Evolutionary conservation across 2,329 filamentous ascomycete species (phyloP), one percentile per base, ranked within the genome.

Genomic region (Arthrocladium fulminans): DNA sequence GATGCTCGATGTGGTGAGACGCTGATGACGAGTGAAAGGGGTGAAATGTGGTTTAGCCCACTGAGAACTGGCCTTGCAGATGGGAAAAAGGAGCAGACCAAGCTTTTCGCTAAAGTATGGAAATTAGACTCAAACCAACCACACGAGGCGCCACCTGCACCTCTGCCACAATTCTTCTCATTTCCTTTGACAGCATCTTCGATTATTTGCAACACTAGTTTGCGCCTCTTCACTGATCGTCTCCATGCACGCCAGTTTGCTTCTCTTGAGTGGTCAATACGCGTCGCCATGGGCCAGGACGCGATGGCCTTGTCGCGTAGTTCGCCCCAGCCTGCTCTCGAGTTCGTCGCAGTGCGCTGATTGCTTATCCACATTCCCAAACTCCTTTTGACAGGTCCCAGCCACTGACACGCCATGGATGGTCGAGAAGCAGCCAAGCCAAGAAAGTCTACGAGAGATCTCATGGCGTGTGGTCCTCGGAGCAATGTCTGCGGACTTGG

Each of bases 341-440:
- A 38, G 15, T n/a, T 22, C 23, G 23, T 47, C 32, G 32, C 44
- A 38, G 34, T 17, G 23, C 20, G 34, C 17, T 47, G 32, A 47
- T 47, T 47, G 44, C 44, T 27, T 15, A 39, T 47, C 44, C 44
- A 47, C 44, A 47, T 47, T 47, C 44, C 44, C 20, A 27, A n/a
- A 32, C 27, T 34, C 32, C 24, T 38, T 38, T 32, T 9, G n/a
- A 19, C 20, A 20, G 12, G 39, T 47, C 15, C 32, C 32, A 27
- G 17, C 44, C 44, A 47, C 24, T 47, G 34, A 27, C 12, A 37
- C 17, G 32, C 32, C 44, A 29, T n/a, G 23, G 22, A 13, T 38
- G 20, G 12, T 25, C 32, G 17, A 7, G 34, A 24, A 39, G 4
- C 27, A 17, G 9, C 12, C 13, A 15, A 37, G 20, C n/a, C 25